phyloP scores from a whole-genome alignment of 176 grass and related monocot genomes.

The Phoenix roebelenii region DNA sequence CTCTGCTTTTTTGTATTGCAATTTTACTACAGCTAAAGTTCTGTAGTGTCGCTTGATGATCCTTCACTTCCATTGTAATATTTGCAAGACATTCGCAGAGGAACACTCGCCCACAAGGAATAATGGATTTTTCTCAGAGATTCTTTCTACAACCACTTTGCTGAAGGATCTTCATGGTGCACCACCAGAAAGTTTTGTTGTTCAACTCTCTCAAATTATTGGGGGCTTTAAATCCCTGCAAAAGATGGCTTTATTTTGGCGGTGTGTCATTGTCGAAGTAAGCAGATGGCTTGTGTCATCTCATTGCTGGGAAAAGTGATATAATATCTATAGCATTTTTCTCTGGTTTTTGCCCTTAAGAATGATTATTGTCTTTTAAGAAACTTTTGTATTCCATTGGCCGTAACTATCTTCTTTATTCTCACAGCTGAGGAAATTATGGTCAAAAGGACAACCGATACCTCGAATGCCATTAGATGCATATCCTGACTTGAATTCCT shows the following conservation, averaged over 20 bases:
- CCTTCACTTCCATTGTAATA: conserved; percentile 25
- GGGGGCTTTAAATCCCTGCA: conserved; percentile 65
- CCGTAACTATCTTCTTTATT: conserved; percentile 19
- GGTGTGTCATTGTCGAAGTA: conserved; percentile 54
- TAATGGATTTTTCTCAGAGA: conserved; percentile 25
- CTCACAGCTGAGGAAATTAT: conserved; percentile 80
- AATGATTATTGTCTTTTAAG: too few relatives aligned
- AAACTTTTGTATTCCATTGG: too few relatives aligned
- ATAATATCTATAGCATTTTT: too few relatives aligned
- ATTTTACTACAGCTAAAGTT: conserved; percentile 3
- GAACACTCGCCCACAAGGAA: conserved; percentile 24
- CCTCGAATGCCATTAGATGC: conserved; percentile 67
- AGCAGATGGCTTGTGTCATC: conserved; percentile 5
- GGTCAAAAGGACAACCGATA: conserved; percentile 70
- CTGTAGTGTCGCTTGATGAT: conserved; percentile 1
- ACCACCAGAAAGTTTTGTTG: conserved; percentile 77
- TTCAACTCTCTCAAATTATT: conserved; percentile 58
- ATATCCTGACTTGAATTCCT: conserved; percentile 76
- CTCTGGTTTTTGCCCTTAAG: too few relatives aligned
- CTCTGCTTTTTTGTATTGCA: not conserved
- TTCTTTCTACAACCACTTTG: conserved; percentile 29
- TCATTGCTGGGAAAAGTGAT: too few relatives aligned
- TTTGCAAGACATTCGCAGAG: conserved; percentile 46
- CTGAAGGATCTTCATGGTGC: conserved; percentile 67
- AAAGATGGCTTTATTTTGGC: conserved; percentile 90